These are phyloP conservation scores for slime mould (Dictyostelium discoideum) DNA, from an alignment of 78 protist species.

Conservation along the genomic window DNA sequence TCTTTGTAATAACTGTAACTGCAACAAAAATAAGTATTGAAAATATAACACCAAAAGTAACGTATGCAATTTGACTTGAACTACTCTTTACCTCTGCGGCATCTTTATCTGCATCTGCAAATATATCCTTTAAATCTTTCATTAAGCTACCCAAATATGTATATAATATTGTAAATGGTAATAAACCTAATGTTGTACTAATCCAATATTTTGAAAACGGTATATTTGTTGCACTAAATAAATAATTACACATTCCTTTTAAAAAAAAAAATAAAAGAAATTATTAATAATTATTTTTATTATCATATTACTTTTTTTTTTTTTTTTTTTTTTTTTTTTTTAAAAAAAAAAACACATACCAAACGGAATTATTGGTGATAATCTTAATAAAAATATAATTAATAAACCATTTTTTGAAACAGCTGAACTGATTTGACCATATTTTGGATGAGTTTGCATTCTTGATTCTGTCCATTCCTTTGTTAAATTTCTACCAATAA, in stretches of 20 bases:
- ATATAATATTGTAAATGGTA: slow-evolving; percentile 70
- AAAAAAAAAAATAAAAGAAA: not conserved
- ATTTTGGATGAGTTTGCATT: slow-evolving; percentile 56
- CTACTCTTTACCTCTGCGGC: not conserved
- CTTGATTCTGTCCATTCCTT: slow-evolving; percentile 64
- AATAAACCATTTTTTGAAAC: slow-evolving; percentile 68
- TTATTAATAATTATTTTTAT: too few relatives aligned
- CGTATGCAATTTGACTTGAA: not conserved
- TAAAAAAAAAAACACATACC: slow-evolving; percentile 7
- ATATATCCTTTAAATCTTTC: slow-evolving; percentile 41
- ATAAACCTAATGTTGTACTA: slow-evolving; percentile 53
- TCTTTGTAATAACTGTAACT: slow-evolving; percentile 47
- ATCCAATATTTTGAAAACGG: slow-evolving; percentile 63
- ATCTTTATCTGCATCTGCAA: slow-evolving; percentile 9
- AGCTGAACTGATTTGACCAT: slow-evolving; percentile 70
- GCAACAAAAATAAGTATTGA: slow-evolving; percentile 18
- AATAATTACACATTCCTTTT: slow-evolving; percentile 81
- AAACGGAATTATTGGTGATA: slow-evolving; percentile 77
- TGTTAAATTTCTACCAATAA: slow-evolving; percentile 55
- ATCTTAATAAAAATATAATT: slow-evolving; percentile 70
- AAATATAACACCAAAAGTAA: slow-evolving; percentile 22
- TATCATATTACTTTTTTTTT: too few relatives aligned
- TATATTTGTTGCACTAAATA: slow-evolving; percentile 74
- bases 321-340: not conserved
- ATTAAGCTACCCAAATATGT: slow-evolving; percentile 72